Conservation (phyloP, 495 filamentous ascomycete species). For the Aspergillus campestris region DNA sequence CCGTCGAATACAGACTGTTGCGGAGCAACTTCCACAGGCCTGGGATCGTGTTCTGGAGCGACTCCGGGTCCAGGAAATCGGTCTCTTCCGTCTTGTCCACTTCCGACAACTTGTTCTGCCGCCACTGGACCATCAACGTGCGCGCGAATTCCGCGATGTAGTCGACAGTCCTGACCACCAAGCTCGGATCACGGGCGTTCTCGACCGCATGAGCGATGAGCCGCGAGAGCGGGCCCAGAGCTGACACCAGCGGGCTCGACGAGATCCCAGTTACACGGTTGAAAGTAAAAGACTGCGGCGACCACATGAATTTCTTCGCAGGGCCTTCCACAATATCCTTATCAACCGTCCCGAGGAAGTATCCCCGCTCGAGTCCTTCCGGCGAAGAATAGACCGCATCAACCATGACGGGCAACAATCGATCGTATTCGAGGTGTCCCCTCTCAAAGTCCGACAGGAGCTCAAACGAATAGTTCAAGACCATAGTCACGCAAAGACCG, state of each 20-base stretch:
- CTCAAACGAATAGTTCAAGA: slow-evolving; percentile 72
- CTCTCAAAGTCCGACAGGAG: slow-evolving; percentile 52
- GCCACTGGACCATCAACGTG: slow-evolving; percentile 72
- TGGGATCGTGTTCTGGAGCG: slow-evolving; percentile 59
- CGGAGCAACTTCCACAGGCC: slow-evolving; percentile 76
- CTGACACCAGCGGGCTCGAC: slow-evolving; percentile 61
- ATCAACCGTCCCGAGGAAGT: slow-evolving; percentile 72
- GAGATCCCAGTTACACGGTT: slow-evolving; percentile 47
- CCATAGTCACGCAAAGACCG: slow-evolving; percentile 55
- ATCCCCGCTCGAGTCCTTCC: slow-evolving; percentile 75
- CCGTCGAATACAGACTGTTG: slow-evolving; percentile 69
- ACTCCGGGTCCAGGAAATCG: slow-evolving; percentile 60
- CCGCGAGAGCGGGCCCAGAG: slow-evolving; percentile 69
- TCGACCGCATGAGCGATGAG: slow-evolving; percentile 68
- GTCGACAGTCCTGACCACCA: slow-evolving; percentile 61
- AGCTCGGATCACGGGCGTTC: slow-evolving; percentile 47
- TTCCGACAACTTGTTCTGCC: slow-evolving; percentile 72
- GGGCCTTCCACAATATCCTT: slow-evolving; percentile 57
- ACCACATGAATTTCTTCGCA: slow-evolving; percentile 66
- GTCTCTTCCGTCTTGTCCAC: slow-evolving; percentile 71
- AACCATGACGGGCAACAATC: slow-evolving; percentile 62
- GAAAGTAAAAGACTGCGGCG: slow-evolving; percentile 50
- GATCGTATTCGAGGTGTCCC: slow-evolving; percentile 63
- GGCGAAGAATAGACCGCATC: slow-evolving; percentile 55
- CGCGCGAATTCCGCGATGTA: slow-evolving; percentile 62